A percentile compares a stretch with the other conserved stretches of the same genome.
These are phyloP conservation scores for Debaryomyces nepalensis DNA, from an alignment of 1,139 yeast genomes.

Conservation along the genomic window DNA sequence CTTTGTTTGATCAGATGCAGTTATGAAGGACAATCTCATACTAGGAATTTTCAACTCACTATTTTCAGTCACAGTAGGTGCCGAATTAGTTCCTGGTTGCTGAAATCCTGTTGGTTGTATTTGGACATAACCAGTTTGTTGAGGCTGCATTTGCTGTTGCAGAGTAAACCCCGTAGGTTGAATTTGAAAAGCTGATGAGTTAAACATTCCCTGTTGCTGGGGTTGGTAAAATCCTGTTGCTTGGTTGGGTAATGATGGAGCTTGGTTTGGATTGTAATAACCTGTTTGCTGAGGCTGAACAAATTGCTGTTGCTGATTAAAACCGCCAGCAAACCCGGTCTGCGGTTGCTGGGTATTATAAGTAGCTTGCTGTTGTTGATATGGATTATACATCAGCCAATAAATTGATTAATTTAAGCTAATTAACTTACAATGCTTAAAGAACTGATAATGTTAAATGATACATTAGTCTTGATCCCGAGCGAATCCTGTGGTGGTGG, in stretches of 20 bases:
- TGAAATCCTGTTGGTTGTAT: slow-evolving; percentile 44
- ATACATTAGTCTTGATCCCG: slow-evolving; percentile 5
- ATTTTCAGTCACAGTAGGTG: slow-evolving; percentile 37
- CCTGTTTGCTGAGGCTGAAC: slow-evolving; percentile 21
- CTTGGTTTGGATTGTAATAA: slow-evolving; percentile 13
- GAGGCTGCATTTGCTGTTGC: slow-evolving; percentile 27
- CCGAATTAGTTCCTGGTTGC: slow-evolving; percentile 25
- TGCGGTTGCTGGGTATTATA: slow-evolving; percentile 37
- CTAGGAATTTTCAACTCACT: slow-evolving; percentile 58
- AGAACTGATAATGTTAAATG: not conserved
- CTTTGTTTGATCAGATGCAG: slow-evolving; percentile 82
- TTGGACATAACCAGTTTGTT: slow-evolving; percentile 40
- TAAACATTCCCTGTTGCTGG: slow-evolving; percentile 22
- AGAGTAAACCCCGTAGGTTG: slow-evolving; percentile 25
- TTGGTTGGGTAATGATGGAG: slow-evolving; percentile 19
- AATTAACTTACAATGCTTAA: slow-evolving; percentile 2
- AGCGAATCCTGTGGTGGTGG: slow-evolving; percentile 5
- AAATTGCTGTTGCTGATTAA: slow-evolving; percentile 25
- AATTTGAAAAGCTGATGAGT: slow-evolving; percentile 19
- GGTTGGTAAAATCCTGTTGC: slow-evolving; percentile 28
- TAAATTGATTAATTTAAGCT: slow-evolving; percentile 11
- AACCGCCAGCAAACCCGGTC: slow-evolving; percentile 32
- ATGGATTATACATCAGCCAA: slow-evolving; percentile 47
- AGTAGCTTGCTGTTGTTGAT: slow-evolving; percentile 42
- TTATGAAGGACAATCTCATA: slow-evolving; percentile 80